A percentile compares a stretch with the other conserved stretches of the same genome.
Conservation (phyloP, 352 stramenopile species). For the Globisporangium spiculum region DNA sequence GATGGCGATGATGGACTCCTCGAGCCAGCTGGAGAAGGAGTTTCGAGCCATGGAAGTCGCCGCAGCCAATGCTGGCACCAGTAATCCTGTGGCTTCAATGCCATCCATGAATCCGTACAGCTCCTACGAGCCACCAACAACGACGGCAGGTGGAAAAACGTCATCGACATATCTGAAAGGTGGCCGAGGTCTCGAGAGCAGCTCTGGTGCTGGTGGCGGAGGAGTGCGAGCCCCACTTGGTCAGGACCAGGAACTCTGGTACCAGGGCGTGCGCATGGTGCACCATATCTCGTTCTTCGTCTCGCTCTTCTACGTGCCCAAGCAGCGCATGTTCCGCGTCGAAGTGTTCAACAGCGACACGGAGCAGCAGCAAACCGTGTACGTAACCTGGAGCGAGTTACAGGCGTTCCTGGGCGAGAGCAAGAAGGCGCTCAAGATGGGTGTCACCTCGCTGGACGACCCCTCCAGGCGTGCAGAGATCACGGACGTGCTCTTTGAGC, state of each 20-base stretch:
- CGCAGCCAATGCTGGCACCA: not conserved
- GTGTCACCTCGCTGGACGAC: conserved; percentile 21
- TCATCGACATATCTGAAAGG: conserved; percentile 16
- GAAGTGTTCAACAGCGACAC: conserved; percentile 81
- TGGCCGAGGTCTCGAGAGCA: not conserved
- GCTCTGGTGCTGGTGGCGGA: not conserved
- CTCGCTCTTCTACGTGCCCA: conserved; percentile 63
- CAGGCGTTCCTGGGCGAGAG: conserved; percentile 51
- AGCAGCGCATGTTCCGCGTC: conserved; percentile 63
- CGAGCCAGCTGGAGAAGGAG: conserved; percentile 44
- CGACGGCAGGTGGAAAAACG: conserved; percentile 2
- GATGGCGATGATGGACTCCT: conserved; percentile 18
- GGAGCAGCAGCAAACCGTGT: conserved; percentile 73
- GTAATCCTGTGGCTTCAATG: not conserved
- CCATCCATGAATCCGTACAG: not conserved
- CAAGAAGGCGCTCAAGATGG: conserved; percentile 28
- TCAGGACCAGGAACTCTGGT: conserved; percentile 62
- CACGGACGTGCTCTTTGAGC: conserved; percentile 59
- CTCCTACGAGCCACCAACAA: conserved; percentile 13
- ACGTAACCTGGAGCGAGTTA: conserved; percentile 63
- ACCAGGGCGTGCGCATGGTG: conserved; percentile 62
- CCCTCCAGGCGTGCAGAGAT: conserved; percentile 34
- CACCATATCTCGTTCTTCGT: conserved; percentile 69
- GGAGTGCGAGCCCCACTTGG: not conserved
- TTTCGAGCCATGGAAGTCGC: conserved; percentile 34